phyloP scores from a whole-genome alignment of 2,329 filamentous ascomycete species.

The Dactylellina cionopaga region DNA sequence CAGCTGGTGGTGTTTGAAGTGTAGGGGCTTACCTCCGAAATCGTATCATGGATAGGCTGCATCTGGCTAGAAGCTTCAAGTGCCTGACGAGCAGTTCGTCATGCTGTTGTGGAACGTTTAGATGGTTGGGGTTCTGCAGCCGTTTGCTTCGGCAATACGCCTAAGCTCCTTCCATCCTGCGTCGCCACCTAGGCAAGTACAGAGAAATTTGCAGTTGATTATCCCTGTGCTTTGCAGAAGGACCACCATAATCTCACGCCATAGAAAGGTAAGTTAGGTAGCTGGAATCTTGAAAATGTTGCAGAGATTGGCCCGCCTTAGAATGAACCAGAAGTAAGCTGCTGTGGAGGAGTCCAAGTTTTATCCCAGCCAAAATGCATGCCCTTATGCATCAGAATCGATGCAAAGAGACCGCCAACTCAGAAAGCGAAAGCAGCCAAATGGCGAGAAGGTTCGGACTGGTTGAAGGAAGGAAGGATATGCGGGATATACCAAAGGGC shows the following conservation, averaged over 20 bases:
- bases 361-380: conserved; percentile 51
- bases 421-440: conserved; percentile 38
- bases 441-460: conserved; percentile 49
- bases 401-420: conserved; percentile 51
- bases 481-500: conserved; percentile 48
- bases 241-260: conserved; percentile 51
- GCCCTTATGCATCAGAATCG: conserved; percentile 43
- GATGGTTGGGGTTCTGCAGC: conserved; percentile 32
- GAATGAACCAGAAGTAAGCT: conserved; percentile 43
- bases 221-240: conserved; percentile 46
- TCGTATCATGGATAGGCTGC: conserved; percentile 41
- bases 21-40: conserved; percentile 44
- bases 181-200: conserved; percentile 51
- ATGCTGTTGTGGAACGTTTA: conserved; percentile 52
- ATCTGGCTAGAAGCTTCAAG: conserved; percentile 48
- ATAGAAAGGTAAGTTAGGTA: conserved; percentile 40
- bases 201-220: conserved; percentile 33
- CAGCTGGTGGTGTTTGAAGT: conserved; percentile 21
- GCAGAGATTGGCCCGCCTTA: conserved; percentile 48
- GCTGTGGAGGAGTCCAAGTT: conserved; percentile 45
- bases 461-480: conserved; percentile 49
- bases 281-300: conserved; percentile 45
- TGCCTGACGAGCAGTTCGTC: conserved; percentile 33
- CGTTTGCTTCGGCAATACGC: conserved; percentile 45
- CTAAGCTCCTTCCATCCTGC: conserved; percentile 52